Evolutionary conservation across 139 green algal genomes (phyloP), one percentile per base, ranked within the genome.

Genomic region (Deuterostichococcus epilithicus): DNA sequence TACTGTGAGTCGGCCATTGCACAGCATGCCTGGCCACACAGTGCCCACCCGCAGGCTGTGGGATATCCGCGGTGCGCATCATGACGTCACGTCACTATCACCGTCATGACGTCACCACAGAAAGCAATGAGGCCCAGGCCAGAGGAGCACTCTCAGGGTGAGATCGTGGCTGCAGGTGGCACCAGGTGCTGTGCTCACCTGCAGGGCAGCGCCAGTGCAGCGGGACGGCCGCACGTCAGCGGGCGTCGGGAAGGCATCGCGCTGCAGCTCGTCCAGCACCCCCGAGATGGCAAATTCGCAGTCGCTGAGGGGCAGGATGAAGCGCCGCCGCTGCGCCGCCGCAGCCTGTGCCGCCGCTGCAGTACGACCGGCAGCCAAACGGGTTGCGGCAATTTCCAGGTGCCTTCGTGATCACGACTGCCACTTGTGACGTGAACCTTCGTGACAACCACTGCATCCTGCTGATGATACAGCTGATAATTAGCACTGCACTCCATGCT

Each of bases 201-300:
- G 84, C 75, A 99, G 85, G 26, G 96, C 96, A 26, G 92, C 96
- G 70, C 96, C 96, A 1, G 94, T 97, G 85, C 92, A 97, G 47
- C 96, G 89, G 1, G 85, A 81, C 2, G 93, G 86, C 33, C 96
- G 80, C 47, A 95, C 81, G 10, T 91, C 92, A 1, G 88, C 75
- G 3, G 90, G 78, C 0, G 90, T 82, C 0, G 92, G 90, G 81
- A 97, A 98, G 0, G 94, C 84, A 66, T 98, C 91, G 38, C 80
- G 79, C 80, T 93, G 83, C 72, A 99, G 84, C 78, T 98, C 94
- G 69, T 98, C 94, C 70, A 99, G 82, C 32, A 94, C 88, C 39
- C 85, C 88, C 28, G 84, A 90, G 44, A 99, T 88, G 38, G 82
- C 79, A 78, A 98, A 99, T 81, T 99, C 96, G 81, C 92, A 96